Percentiles rank a stretch among this genome's conserved stretches.
Evolutionary conservation across 1,284 basidiomycete genomes (phyloP).

Genomic region (Cutaneotrichosporon curvatum): DNA sequence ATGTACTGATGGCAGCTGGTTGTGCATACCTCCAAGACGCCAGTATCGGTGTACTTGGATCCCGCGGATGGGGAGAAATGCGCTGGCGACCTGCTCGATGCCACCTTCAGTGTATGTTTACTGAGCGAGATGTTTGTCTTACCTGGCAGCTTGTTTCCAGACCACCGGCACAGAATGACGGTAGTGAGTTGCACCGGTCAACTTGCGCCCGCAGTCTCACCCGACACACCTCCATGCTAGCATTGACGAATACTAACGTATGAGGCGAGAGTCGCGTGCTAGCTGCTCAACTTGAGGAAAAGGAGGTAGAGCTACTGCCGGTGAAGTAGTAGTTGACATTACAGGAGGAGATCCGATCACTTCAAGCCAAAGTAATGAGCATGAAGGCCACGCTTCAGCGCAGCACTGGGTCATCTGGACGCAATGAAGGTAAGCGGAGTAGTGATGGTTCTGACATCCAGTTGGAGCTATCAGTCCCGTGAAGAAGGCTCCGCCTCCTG

Average conservation of each 20-base stretch:
- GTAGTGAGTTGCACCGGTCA: background rate
- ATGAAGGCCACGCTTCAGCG: slow-evolving; percentile 5
- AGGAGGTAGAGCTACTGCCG: slow-evolving; percentile 1
- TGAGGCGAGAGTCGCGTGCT: slow-evolving; percentile 4
- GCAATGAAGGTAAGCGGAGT: slow-evolving; percentile 4
- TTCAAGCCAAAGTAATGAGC: slow-evolving; percentile 2
- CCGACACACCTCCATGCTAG: no score
- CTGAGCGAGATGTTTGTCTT: background rate
- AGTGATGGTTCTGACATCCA: background rate
- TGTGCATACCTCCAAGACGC: slow-evolving; percentile 1
- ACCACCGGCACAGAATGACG: background rate
- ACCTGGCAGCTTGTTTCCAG: slow-evolving; percentile 3
- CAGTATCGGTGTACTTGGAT: slow-evolving; percentile 5
- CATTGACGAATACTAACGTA: background rate
- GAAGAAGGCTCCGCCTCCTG: slow-evolving; percentile 9
- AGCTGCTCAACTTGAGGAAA: slow-evolving; percentile 3
- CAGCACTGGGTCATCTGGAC: slow-evolving; percentile 1
- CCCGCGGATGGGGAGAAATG: background rate
- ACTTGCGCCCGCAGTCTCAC: background rate
- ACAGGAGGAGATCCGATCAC: slow-evolving; percentile 7
- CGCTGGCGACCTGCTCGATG: slow-evolving; percentile 1
- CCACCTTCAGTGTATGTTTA: slow-evolving; percentile 8
- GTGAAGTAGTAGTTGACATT: background rate
- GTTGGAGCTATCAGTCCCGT: background rate
- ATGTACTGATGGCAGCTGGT: slow-evolving; percentile 9